A percentile compares a stretch with the other conserved stretches of the same genome.
Evolutionary conservation across 768 basidiomycete species (phyloP).

Genomic region (Macrocybe gigantea): DNA sequence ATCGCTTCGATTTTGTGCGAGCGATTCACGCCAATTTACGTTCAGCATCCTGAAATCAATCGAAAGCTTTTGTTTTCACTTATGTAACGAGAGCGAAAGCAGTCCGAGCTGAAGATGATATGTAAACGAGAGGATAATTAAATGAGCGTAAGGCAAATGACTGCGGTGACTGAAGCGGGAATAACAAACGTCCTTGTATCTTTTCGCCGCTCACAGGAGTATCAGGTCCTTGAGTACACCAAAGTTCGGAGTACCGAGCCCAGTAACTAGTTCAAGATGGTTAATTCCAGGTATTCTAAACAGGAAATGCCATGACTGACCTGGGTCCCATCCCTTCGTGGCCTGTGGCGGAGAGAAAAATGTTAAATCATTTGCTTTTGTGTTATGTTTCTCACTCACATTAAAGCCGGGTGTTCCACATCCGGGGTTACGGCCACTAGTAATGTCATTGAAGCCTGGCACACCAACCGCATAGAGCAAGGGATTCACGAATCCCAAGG

Average conservation of each 20-base stretch:
- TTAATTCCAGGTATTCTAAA: background rate
- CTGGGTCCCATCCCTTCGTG: conserved; percentile 17
- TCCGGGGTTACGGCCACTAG: conserved; percentile 31
- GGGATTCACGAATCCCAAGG: conserved; percentile 19
- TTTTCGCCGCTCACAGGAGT: background rate
- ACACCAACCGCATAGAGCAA: conserved; percentile 12
- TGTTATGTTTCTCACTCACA: background rate
- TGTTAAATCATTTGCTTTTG: background rate
- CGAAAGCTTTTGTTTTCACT: too few species aligned
- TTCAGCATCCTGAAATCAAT: too few species aligned
- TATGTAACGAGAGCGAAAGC: too few species aligned
- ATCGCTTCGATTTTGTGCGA: too few species aligned
- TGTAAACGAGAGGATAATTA: too few species aligned
- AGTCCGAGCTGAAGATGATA: too few species aligned
- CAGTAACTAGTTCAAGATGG: conserved; percentile 20
- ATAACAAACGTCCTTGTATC: background rate
- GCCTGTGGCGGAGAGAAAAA: conserved; percentile 9
- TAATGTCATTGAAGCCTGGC: conserved; percentile 18
- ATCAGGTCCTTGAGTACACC: conserved; percentile 9
- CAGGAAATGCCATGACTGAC: conserved; percentile 2
- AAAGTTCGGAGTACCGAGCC: conserved; percentile 20
- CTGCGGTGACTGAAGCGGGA: background rate
- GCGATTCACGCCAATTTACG: too few species aligned
- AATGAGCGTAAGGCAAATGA: too few species aligned
- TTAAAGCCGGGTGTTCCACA: conserved; percentile 38